phyloP scores from a whole-genome alignment of 768 basidiomycete species.

The Lactarius sanguifluus region DNA sequence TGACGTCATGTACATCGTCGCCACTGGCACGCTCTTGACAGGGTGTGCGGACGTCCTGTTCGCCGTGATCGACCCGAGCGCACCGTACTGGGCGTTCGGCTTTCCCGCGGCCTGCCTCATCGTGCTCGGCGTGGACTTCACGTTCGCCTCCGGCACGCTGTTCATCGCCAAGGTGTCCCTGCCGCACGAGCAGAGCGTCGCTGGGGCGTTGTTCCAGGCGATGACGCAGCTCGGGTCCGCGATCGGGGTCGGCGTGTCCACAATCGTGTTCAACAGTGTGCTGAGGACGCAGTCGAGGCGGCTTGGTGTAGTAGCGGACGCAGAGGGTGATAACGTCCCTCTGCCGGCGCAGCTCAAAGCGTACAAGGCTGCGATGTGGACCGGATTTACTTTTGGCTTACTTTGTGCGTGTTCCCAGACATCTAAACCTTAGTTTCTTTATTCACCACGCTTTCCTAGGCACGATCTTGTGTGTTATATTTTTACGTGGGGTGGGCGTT shows the following conservation, averaged over 20 bases:
- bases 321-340: conserved; percentile 36
- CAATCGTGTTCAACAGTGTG: conserved; percentile 65
- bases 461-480: conserved; percentile 17
- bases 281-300: conserved; percentile 36
- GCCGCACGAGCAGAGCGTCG: conserved; percentile 72
- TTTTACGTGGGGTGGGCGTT: conserved; percentile 43
- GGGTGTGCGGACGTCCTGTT: conserved; percentile 56
- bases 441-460: conserved; percentile 13
- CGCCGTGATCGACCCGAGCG: conserved; percentile 57
- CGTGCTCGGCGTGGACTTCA: conserved; percentile 78
- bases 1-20: conserved; percentile 53
- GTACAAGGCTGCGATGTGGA: conserved; percentile 70
- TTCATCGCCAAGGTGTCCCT: conserved; percentile 68
- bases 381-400: conserved; percentile 57
- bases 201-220: conserved; percentile 75
- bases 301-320: conserved; percentile 38
- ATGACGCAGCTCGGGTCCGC: conserved; percentile 76
- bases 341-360: conserved; percentile 45
- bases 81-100: conserved; percentile 71
- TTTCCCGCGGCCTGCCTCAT: conserved; percentile 66
- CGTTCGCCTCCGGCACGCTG: conserved; percentile 69
- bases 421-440: neutral
- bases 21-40: conserved; percentile 58
- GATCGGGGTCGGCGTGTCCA: conserved; percentile 70
- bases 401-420: conserved; percentile 44